Base-by-base conservation (phyloP, 176 grass and related monocot species). In the Typha latifolia region DNA sequence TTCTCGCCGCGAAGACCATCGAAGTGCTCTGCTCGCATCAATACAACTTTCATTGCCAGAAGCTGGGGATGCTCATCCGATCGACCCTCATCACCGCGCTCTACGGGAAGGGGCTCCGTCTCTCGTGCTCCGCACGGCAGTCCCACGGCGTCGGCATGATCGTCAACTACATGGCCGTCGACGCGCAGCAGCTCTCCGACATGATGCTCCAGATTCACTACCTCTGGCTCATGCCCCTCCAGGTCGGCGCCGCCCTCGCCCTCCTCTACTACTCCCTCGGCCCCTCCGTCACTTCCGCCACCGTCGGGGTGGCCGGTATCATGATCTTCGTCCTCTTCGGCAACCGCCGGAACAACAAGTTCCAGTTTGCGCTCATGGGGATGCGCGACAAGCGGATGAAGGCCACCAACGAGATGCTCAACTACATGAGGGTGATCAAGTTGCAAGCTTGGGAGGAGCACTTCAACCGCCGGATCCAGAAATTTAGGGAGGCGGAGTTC, bases 11-110 rank as follows among this genome's bases (percentile, higher is more conserved):
- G 2, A 99, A 99, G 81, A 64, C 81, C 3, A 66, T 63, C 4
- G 94, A 99, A 81, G 94, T 85, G 32, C 32, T 93, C 7, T 69
- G 68, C 67, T 90, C 85, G 56, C 94, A 99, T 78, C 89, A 99
- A 77, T 99, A 99, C 79, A 99, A 93, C 81, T 99, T 99, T 80
- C 94, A 99, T 63, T 90, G 85, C 79, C 89, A 92, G 79, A 99
- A 99, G 76, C 78, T 93, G 3, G 94, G 94, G 24, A 99, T 99
- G 94, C 79, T 90, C 68, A 82, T 99, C 69, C 72, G 94, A 4
- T 84, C 86, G 29, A 87, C 88, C 1, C 70, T 99, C n/a, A 99
- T 99, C 79, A 89, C 81, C 0, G 79, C 89, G 22, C 86, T 99
- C 18, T 99, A 99, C 90, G 66, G 72, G 5, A 99, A 99, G 81